phyloP scores from a whole-genome alignment of 1,284 basidiomycete species.

The Wolfiporia cocos region DNA sequence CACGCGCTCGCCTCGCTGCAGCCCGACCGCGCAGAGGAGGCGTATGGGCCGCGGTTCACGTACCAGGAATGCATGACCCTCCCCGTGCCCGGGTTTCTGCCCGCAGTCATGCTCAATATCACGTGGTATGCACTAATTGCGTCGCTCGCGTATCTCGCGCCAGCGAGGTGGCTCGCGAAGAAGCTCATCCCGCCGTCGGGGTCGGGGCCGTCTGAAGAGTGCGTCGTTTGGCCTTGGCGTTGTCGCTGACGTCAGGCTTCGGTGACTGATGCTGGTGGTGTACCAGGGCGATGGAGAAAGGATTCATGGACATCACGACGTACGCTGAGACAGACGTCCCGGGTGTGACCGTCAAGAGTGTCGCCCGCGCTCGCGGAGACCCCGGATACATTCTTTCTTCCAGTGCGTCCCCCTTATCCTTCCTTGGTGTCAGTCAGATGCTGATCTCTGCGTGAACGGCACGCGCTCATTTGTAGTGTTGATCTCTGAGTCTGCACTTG shows the following conservation, averaged over 20 bases:
- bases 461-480: conserved; percentile 41
- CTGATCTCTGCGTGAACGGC: not conserved
- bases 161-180: conserved; percentile 53
- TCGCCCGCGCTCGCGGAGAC: conserved; percentile 64
- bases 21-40: conserved; percentile 11
- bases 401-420: conserved; percentile 32
- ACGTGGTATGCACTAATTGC: conserved; percentile 23
- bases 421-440: not conserved
- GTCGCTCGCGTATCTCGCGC: conserved; percentile 2
- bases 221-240: conserved; percentile 14
- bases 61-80: conserved; percentile 69
- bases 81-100: conserved; percentile 31
- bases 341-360: conserved; percentile 52
- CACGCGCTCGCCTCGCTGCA: conserved; percentile 33
- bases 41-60: conserved; percentile 61
- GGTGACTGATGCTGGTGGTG: too few species aligned
- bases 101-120: conserved; percentile 35
- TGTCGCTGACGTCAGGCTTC: not conserved
- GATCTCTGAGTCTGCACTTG: conserved; percentile 71
- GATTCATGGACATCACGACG: conserved; percentile 52
- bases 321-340: conserved; percentile 37
- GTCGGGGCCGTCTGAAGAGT: conserved; percentile 59
- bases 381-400: conserved; percentile 73
- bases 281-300: conserved; percentile 52
- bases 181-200: conserved; percentile 49